A percentile compares a stretch with the other conserved stretches of the same genome.
Conservation (phyloP, 371 early-diverging fungal species). For the Amoeboaphelidium protococcarum region DNA sequence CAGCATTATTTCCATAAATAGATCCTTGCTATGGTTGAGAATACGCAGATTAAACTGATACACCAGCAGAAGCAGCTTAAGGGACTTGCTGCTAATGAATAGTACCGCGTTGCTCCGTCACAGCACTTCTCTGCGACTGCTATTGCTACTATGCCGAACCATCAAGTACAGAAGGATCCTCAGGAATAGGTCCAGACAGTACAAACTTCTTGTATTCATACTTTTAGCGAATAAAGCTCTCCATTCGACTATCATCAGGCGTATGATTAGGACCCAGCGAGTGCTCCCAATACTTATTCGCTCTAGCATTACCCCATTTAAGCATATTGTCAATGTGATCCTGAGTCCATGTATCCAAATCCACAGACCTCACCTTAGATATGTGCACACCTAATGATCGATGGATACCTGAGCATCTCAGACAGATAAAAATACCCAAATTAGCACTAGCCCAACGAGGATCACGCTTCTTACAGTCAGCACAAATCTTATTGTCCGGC, state of each 20-base stretch:
- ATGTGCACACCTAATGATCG: slow-evolving; percentile 81
- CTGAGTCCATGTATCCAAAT: slow-evolving; percentile 71
- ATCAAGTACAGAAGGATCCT: neutral
- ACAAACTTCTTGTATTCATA: neutral
- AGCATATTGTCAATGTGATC: slow-evolving; percentile 71
- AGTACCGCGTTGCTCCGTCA: too few relatives aligned
- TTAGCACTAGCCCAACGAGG: slow-evolving; percentile 91
- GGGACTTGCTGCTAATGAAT: too few relatives aligned
- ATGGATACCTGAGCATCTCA: slow-evolving; percentile 47
- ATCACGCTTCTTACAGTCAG: slow-evolving; percentile 35
- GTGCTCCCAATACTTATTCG: slow-evolving; percentile 8
- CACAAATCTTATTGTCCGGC: slow-evolving; percentile 47
- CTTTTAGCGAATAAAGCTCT: neutral
- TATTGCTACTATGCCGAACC: too few relatives aligned
- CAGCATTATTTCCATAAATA: too few relatives aligned
- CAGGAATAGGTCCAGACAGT: neutral
- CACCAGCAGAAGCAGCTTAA: too few relatives aligned
- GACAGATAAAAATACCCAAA: slow-evolving; percentile 87
- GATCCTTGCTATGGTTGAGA: too few relatives aligned
- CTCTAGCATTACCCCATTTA: slow-evolving; percentile 58
- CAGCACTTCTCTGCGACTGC: too few relatives aligned
- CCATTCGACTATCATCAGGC: neutral
- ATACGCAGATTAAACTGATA: too few relatives aligned
- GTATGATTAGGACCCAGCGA: neutral
- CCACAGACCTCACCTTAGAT: slow-evolving; percentile 45